Evolutionary conservation across 2,329 filamentous ascomycete species (phyloP), one percentile per base, ranked within the genome.

Genomic region (Trichoderma sp.): DNA sequence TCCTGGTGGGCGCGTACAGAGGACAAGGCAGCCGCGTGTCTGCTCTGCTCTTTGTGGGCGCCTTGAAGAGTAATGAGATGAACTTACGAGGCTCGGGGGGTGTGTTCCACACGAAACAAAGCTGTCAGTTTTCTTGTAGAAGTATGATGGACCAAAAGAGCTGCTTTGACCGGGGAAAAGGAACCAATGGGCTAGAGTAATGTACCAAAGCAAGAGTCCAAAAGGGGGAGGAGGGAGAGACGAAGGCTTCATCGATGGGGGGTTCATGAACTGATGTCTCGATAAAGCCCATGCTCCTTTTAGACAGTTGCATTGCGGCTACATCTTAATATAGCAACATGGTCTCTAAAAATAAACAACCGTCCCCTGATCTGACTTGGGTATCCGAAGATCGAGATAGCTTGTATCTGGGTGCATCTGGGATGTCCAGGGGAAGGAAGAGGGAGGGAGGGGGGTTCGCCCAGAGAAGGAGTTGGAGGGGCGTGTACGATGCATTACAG

Each of bases 311-410:
- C 65, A 66, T 64, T 57, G 55, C 39, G 48, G 65, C 65, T 58
- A 58, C 24, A 50, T 64, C 61, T 66, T 66, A 66, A 64, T 64
- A 64, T 64, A 64, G 64, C 60, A 66, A 66, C 60, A 34, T 2
- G 15, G 3, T 50, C 54, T 64, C 65, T 66, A 66, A 66, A 66
- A 64, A 66, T 66, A 66, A 54, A 52, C 41, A 52, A 17, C 45
- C 45, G 7, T 14, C 44, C 64, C 54, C 65, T 39, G 61, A 28
- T 58, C 45, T 56, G 60, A 45, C 59, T 54, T 66, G 54, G 64
- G 48, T 24, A 56, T 66, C 21, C 30, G 30, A 39, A 63, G 64
- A 66, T 66, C 64, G 50, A 66, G 48, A 63, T 50, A 30, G 48
- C 43, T 44, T 24, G 24, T 34, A 66, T 66, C 59, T 66, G 58